Evolutionary conservation across 805 yeast species (phyloP), one percentile per base, ranked within the genome.

Genomic region (Cyberlindnera meyerae): DNA sequence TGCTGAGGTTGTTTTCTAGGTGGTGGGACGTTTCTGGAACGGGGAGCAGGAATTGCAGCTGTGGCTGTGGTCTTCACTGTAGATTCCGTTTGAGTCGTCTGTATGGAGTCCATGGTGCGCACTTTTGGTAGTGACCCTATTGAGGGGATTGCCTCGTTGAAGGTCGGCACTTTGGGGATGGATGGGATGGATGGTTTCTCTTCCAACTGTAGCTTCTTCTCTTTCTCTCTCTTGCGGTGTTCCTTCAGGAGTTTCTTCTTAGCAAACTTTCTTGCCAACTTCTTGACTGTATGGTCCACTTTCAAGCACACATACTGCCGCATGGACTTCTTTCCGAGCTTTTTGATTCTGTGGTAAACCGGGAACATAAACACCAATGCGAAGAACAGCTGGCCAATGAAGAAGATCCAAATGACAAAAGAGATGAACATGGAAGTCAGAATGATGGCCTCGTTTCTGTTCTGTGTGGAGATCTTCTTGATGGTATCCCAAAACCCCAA

Each of bases 381-480:
- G 37, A 76, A 50, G 17, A 65, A 47, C 39, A 82, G 72, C 53
- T 69, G 67, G 35, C 73, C 51, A 42, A 82, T 70, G 65, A 83
- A 82, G 36, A 82, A 59, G 11, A 77, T 62, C 89, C 93, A 87
- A 47, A 87, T 71, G 12, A 73, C 55, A 49, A 87, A 75, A 2
- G 95, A 82, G 39, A 82, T 68, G 27, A 82, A 66, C 90, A 86
- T 85, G 46, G 82, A 70, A 18, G 86, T 74, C 18, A 87, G 56
- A 17, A 86, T 71, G n/a, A 86, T 61, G 2, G 94, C 85, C 51
- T 83, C 81, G 29, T 70, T 63, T 43, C 73, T 61, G 52, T 82
- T 79, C 11, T 75, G 66, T 12, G 64, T 56, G n/a, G 90, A 86
- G 12, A 84, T 73, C 3, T 58, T 45, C 44, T 66, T 63, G 31